Evolutionary conservation across 805 yeast genomes (phyloP).

Genomic region (Lipomyces mesembrius): DNA sequence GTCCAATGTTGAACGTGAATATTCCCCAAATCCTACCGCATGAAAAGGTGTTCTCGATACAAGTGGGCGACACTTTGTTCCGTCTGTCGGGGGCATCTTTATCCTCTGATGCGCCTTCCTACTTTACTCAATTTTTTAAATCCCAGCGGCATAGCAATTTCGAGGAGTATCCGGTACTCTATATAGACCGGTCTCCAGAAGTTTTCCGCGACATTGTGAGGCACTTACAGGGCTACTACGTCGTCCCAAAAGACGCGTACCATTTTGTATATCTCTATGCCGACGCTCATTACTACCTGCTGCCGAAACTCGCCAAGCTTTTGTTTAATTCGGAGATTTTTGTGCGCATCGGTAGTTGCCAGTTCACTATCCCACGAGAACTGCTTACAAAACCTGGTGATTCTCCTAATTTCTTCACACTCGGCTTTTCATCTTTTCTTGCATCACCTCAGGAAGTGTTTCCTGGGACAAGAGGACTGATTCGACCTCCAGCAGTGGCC

Average conservation of each 20-base stretch:
- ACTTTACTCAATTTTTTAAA: slow-evolving; percentile 74
- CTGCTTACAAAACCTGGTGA: slow-evolving; percentile 68
- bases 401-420: slow-evolving; percentile 73
- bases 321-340: slow-evolving; percentile 61
- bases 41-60: slow-evolving; percentile 37
- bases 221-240: slow-evolving; percentile 77
- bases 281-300: slow-evolving; percentile 74
- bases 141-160: slow-evolving; percentile 43
- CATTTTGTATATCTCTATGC: slow-evolving; percentile 65
- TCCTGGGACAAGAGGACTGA: slow-evolving; percentile 48
- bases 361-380: slow-evolving; percentile 63
- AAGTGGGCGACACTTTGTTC: slow-evolving; percentile 38
- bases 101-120: slow-evolving; percentile 81
- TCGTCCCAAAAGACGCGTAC: slow-evolving; percentile 62
- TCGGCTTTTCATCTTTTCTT: slow-evolving; percentile 60
- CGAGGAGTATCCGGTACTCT: slow-evolving; percentile 50
- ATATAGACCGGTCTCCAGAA: slow-evolving; percentile 74
- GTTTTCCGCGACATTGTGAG: slow-evolving; percentile 67
- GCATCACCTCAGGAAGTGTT: slow-evolving; percentile 54
- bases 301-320: slow-evolving; percentile 58
- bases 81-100: slow-evolving; percentile 60
- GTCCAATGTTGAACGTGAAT: slow-evolving; percentile 23
- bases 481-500: slow-evolving; percentile 79
- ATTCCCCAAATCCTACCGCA: slow-evolving; percentile 35
- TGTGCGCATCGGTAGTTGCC: slow-evolving; percentile 61